Conservation (phyloP, 495 filamentous ascomycete species). For the Neurospora sp. region DNA sequence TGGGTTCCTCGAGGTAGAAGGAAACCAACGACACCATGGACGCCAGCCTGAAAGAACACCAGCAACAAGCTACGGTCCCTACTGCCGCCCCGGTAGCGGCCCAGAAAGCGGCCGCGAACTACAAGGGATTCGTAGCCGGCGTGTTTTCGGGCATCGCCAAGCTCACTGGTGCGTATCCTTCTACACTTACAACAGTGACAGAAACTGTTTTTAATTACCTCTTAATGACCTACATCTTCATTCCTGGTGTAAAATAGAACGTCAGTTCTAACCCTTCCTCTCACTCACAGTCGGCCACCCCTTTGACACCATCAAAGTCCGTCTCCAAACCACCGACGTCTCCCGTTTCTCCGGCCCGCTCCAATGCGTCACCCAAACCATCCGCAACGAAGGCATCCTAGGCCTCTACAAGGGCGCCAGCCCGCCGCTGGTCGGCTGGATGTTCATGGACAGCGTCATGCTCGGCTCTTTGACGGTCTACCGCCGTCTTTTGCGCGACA, state of each 20-base stretch:
- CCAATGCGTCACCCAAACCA: constrained; percentile 73
- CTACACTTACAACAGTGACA: neutral
- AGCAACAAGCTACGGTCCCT: constrained; percentile 1
- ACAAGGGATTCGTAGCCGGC: constrained; percentile 91
- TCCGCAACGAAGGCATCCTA: constrained; percentile 66
- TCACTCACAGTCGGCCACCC: constrained; percentile 37
- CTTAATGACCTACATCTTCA: neutral
- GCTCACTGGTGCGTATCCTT: constrained; percentile 53
- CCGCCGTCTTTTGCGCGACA: constrained; percentile 64
- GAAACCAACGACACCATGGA: constrained; percentile 7
- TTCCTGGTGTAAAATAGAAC: neutral
- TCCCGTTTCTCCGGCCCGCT: constrained; percentile 74
- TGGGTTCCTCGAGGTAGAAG: neutral
- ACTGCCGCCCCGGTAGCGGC: constrained; percentile 2
- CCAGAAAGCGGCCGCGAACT: constrained; percentile 32
- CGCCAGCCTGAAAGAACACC: neutral
- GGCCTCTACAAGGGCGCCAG: constrained; percentile 88
- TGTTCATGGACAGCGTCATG: constrained; percentile 97
- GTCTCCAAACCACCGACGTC: constrained; percentile 75
- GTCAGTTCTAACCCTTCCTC: neutral
- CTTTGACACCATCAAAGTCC: constrained; percentile 95
- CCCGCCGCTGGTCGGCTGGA: constrained; percentile 89
- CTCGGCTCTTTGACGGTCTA: constrained; percentile 86
- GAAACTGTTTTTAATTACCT: neutral
- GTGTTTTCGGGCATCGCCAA: constrained; percentile 92